These are phyloP conservation scores for Thermothielavioides terrestris DNA, from an alignment of 495 filamentous ascomycete genomes.

Conservation along the genomic window DNA sequence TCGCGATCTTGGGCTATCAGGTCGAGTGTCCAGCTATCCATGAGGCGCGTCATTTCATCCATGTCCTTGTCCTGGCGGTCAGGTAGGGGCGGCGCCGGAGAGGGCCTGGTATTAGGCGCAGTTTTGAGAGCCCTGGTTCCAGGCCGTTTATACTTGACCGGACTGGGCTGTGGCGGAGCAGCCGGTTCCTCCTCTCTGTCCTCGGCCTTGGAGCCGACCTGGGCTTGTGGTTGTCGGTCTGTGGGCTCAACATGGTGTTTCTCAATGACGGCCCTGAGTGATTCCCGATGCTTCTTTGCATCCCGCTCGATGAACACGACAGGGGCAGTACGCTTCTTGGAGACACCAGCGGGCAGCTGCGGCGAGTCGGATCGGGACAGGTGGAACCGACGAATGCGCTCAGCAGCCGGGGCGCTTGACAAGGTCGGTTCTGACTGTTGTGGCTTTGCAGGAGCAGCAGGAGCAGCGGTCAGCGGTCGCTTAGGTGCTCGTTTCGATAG, in stretches of 20 bases:
- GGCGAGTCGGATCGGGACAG: slow-evolving; percentile 31
- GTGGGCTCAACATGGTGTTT: neutral
- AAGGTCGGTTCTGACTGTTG: neutral
- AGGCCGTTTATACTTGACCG: slow-evolving; percentile 17
- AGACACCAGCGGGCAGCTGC: slow-evolving; percentile 15
- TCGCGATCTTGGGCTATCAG: slow-evolving; percentile 40
- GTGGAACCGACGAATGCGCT: slow-evolving; percentile 36
- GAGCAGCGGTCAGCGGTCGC: slow-evolving; percentile 5
- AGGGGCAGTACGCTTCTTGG: slow-evolving; percentile 31
- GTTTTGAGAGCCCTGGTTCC: slow-evolving; percentile 9
- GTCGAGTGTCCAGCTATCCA: slow-evolving; percentile 42
- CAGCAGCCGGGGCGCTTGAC: slow-evolving; percentile 6
- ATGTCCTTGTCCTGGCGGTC: slow-evolving; percentile 30
- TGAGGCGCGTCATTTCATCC: slow-evolving; percentile 38
- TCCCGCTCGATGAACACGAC: slow-evolving; percentile 44
- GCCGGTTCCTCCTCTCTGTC: neutral
- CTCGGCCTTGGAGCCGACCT: neutral
- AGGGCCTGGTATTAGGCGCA: slow-evolving; percentile 12
- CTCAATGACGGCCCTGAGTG: slow-evolving; percentile 1
- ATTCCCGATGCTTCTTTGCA: slow-evolving; percentile 24
- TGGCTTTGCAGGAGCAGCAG: neutral
- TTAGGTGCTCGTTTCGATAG: too few species aligned
- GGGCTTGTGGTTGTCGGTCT: neutral
- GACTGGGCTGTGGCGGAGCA: neutral
- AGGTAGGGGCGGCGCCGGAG: slow-evolving; percentile 33